These are phyloP conservation scores for Pyrenochaeta sp. DNA, from an alignment of 2,329 filamentous ascomycete genomes.

Conservation along the genomic window DNA sequence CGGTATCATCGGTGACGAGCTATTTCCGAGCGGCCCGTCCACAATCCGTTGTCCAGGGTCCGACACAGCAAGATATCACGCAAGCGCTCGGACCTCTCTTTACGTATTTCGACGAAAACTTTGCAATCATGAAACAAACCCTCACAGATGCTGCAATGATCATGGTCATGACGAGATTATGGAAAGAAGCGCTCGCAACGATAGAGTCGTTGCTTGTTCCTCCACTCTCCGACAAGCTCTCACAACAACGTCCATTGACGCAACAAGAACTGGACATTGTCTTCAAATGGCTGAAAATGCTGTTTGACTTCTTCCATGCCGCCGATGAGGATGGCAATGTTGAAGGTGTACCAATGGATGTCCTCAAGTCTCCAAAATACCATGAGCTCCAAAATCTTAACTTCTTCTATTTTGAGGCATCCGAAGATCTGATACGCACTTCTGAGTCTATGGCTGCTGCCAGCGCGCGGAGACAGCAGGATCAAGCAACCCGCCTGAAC, in stretches of 20 bases:
- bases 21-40: slow-evolving; percentile 63
- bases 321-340: slow-evolving; percentile 86
- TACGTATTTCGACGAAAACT: slow-evolving; percentile 97
- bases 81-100: slow-evolving; percentile 86
- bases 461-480: slow-evolving; percentile 79
- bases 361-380: slow-evolving; percentile 97
- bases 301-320: slow-evolving; percentile 95
- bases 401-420: slow-evolving; percentile 98
- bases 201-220: slow-evolving; percentile 91
- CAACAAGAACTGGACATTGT: slow-evolving; percentile 93
- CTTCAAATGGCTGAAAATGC: slow-evolving; percentile 89
- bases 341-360: slow-evolving; percentile 86
- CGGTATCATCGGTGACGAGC: slow-evolving; percentile 77
- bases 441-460: slow-evolving; percentile 95
- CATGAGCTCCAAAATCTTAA: slow-evolving; percentile 95
- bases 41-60: slow-evolving; percentile 60
- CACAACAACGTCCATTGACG: slow-evolving; percentile 80
- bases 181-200: slow-evolving; percentile 96
- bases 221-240: slow-evolving; percentile 93
- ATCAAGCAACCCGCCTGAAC: slow-evolving; percentile 65
- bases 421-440: slow-evolving; percentile 90
- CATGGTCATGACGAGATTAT: slow-evolving; percentile 95
- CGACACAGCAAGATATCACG: slow-evolving; percentile 77
- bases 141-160: slow-evolving; percentile 96
- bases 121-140: slow-evolving; percentile 98